A percentile compares a stretch with the other conserved stretches of the same genome.
phyloP scores from a whole-genome alignment of 176 grass and related monocot genomes.

The Dactylis glomerata region DNA sequence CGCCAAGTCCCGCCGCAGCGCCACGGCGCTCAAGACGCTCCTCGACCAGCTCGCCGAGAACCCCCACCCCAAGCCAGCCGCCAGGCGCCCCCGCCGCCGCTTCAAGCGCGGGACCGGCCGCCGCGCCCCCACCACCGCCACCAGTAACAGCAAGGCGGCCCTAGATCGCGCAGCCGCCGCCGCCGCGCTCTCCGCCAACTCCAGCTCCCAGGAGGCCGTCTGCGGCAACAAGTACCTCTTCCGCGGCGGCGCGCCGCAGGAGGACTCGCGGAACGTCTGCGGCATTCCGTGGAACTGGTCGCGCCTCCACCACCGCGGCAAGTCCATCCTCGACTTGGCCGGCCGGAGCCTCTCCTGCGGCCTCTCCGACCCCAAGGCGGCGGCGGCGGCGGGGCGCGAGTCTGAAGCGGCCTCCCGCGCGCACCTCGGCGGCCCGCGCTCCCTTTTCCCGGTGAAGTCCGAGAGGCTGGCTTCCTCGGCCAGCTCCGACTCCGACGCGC shows the following conservation, averaged over 20 bases:
- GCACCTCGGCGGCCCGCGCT: slow-evolving; percentile 30
- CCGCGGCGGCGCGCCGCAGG: slow-evolving; percentile 28
- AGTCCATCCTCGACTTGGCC: slow-evolving; percentile 75
- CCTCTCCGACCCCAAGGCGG: slow-evolving; percentile 63
- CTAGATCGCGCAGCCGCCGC: slow-evolving; percentile 13
- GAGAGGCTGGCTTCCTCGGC: slow-evolving; percentile 60
- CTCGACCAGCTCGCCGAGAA: slow-evolving; percentile 53
- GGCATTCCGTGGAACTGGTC: slow-evolving; percentile 98
- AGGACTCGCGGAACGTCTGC: slow-evolving; percentile 69
- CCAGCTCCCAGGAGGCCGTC: slow-evolving; percentile 74
- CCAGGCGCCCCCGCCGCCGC: slow-evolving; percentile 35
- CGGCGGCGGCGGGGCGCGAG: slow-evolving; percentile 34
- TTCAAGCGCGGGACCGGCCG: slow-evolving; percentile 49
- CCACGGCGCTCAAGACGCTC: slow-evolving; percentile 47
- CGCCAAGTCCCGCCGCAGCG: slow-evolving; percentile 44
- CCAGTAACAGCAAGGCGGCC: neutral
- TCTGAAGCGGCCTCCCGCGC: slow-evolving; percentile 33
- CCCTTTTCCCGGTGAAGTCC: slow-evolving; percentile 47
- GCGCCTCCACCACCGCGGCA: slow-evolving; percentile 79
- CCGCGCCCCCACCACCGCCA: neutral
- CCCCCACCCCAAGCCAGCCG: slow-evolving; percentile 32
- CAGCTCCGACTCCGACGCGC: slow-evolving; percentile 72
- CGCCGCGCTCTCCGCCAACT: slow-evolving; percentile 51
- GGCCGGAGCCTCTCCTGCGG: slow-evolving; percentile 75
- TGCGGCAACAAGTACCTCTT: slow-evolving; percentile 52